Percentiles rank a stretch among this genome's conserved stretches.
These are phyloP conservation scores for Kockovaella imperatae DNA, from an alignment of 768 basidiomycete genomes.

Conservation along the genomic window DNA sequence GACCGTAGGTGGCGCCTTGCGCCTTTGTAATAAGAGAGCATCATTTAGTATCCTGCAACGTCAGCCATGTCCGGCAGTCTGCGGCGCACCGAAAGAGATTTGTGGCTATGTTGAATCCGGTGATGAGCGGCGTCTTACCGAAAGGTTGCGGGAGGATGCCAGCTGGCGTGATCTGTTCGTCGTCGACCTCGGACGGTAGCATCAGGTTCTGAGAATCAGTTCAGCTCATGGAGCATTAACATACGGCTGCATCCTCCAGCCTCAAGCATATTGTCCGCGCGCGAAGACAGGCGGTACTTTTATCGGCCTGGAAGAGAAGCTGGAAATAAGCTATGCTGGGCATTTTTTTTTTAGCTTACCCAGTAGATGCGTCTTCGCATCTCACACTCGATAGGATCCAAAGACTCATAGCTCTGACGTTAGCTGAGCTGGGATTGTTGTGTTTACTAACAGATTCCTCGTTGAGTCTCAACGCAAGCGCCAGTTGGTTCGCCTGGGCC, in stretches of 20 bases:
- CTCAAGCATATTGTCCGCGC: conserved; percentile 45
- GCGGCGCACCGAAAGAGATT: conserved; percentile 26
- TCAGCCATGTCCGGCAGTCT: neutral
- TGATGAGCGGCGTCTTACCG: conserved; percentile 29
- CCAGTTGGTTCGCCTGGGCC: conserved; percentile 27
- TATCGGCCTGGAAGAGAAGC: conserved; percentile 90
- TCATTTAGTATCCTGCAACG: conserved; percentile 26
- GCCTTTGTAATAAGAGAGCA: conserved; percentile 26
- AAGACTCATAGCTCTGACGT: neutral
- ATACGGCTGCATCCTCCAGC: conserved; percentile 58
- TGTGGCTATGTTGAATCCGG: conserved; percentile 35
- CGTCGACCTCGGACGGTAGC: conserved; percentile 36
- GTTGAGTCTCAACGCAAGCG: conserved; percentile 29
- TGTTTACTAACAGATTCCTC: conserved; percentile 25
- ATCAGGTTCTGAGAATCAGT: conserved; percentile 3
- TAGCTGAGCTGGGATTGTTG: neutral
- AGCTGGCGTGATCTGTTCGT: conserved; percentile 33
- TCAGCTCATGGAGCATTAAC: neutral
- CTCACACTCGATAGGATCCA: conserved; percentile 76
- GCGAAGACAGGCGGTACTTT: conserved; percentile 46
- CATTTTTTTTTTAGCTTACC: conserved; percentile 6
- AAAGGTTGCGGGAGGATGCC: conserved; percentile 29
- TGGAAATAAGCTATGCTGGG: conserved; percentile 51
- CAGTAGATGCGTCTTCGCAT: conserved; percentile 62
- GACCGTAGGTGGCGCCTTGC: conserved; percentile 21